Evolutionary conservation across 345 rosid genomes (phyloP), one percentile per base, ranked within the genome.

Genomic region (Trapa incisa): DNA sequence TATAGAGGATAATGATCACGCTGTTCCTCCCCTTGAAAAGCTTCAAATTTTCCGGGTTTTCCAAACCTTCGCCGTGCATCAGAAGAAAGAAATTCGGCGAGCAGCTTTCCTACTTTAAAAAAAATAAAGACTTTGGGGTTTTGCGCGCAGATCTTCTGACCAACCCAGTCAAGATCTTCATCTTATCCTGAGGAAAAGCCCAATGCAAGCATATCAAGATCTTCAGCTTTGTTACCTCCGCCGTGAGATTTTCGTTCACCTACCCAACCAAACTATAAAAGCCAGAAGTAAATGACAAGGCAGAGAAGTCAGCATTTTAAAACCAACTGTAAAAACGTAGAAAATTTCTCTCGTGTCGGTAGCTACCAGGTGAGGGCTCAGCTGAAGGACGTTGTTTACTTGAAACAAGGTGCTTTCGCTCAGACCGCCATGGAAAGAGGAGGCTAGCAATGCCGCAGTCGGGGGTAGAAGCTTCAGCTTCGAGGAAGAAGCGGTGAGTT

Each of bases 31-130:
- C 36, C 56, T 68, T 22, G 33, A 65, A 43, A 68, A 61, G 38
- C 9, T 13, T 35, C 62, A 15, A 45, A 45, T 13, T 45, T 3
- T 45, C 48, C 56, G 75, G 54, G 37, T 67, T n/a, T 9, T 58
- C 61, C 53, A 74, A 64, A 72, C 68, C 53, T 73, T 72, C 70
- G 60, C 47, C 41, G 5, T 67, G 69, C 57, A 56, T 33, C 39
- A 63, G 68, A 82, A 74, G 75, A 74, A 71, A 58, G 41, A 66
- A 65, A 80, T 75, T 77, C 67, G 84, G 84, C 80, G 74, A 53
- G 69, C 73, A 65, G 16, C 12, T 68, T n/a, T 10, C 35, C 72
- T 85, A 83, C 73, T 22, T 22, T 76, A 78, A 73, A 64, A 70
- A 72, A 63, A 76, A 64, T 80, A 61, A 76, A 74, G 39, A 65